These are phyloP conservation scores for Heimioporus sp. DNA, from an alignment of 768 basidiomycete species.

Conservation along the genomic window DNA sequence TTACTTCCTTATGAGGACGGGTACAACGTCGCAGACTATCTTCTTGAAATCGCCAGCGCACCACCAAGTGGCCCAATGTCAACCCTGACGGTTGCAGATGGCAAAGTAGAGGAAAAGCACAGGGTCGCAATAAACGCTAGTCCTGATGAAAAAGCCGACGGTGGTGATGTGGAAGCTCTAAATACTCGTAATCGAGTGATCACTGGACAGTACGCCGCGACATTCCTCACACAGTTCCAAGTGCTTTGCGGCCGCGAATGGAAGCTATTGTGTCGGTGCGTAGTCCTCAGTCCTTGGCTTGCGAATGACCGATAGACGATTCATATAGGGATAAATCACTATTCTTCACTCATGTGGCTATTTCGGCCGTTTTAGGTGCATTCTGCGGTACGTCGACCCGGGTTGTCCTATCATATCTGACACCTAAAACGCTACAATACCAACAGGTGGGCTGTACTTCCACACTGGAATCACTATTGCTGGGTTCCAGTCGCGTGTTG, in stretches of 20 bases:
- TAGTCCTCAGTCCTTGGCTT: background rate
- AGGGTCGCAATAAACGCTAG: background rate
- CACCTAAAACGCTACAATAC: background rate
- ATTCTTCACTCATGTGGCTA: conserved; percentile 73
- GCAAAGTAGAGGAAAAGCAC: background rate
- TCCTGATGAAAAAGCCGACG: conserved; percentile 13
- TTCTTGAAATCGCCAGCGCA: conserved; percentile 83
- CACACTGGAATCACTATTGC: conserved; percentile 78
- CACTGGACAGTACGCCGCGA: conserved; percentile 54
- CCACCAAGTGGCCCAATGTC: conserved; percentile 45
- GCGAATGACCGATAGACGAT: background rate
- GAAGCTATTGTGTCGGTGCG: conserved; percentile 71
- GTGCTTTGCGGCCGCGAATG: conserved; percentile 81
- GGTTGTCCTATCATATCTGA: background rate
- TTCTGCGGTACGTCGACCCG: conserved; percentile 63
- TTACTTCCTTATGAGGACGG: conserved; percentile 64
- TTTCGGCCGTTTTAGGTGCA: conserved; percentile 74
- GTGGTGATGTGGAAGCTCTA: conserved; percentile 20
- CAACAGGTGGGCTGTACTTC: conserved; percentile 79
- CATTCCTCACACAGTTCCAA: conserved; percentile 88
- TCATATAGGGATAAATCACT: conserved; percentile 71
- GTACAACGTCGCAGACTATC: conserved; percentile 91
- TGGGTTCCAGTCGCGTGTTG: conserved; percentile 93
- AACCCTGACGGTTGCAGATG: conserved; percentile 27
- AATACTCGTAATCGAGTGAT: conserved; percentile 10